Base-by-base conservation (phyloP, 2,329 filamentous ascomycete species). In the Aspergillus thermomutatus region DNA sequence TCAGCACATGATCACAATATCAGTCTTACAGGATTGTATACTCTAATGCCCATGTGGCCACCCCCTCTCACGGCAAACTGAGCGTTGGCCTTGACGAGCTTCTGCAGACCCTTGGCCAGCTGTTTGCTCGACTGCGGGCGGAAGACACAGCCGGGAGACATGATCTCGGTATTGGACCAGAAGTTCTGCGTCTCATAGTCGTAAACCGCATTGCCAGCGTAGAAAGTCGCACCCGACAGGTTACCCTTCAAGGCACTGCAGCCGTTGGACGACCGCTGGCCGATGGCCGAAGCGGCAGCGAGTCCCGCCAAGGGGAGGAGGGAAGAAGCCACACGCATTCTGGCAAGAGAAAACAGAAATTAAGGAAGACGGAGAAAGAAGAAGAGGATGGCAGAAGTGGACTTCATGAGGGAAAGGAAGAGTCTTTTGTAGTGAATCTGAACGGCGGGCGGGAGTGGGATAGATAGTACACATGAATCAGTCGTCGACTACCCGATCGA, bases 141-240 rank as follows among this genome's bases (percentile, higher is more conserved):
- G 58, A 71, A 72, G n/a, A 73, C 66, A 48, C 71, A 73, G 8
- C 60, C 64, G 4, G 71, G 70, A 26, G 60, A 63, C 60, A 72
- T 58, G 40, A 71, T 61, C 64, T 73, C 68, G 10, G 70, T 73
- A 57, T 72, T 72, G 11, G 71, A 72, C 71, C 71, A 72, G 60
- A 73, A 73, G 49, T 70, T 59, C 49, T 65, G 57, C 27, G 64
- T 54, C 58, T 73, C 70, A 51, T 70, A 69, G 10, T 65, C 50
- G 58, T 73, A 73, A 4, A 72, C 69, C 3, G 45, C 34, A 45
- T 53, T 62, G 28, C 57, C 54, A 6, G 54, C 62, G 49, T 50
- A 56, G 57, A 70, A 72, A 27, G 69, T 57, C 11, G 62, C 60
- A 52, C 60, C 53, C 2, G 56, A 50, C 27, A 69, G 55, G 14